phyloP scores from a whole-genome alignment of 2,329 filamentous ascomycete species.

The Karstenula rhodostoma region DNA sequence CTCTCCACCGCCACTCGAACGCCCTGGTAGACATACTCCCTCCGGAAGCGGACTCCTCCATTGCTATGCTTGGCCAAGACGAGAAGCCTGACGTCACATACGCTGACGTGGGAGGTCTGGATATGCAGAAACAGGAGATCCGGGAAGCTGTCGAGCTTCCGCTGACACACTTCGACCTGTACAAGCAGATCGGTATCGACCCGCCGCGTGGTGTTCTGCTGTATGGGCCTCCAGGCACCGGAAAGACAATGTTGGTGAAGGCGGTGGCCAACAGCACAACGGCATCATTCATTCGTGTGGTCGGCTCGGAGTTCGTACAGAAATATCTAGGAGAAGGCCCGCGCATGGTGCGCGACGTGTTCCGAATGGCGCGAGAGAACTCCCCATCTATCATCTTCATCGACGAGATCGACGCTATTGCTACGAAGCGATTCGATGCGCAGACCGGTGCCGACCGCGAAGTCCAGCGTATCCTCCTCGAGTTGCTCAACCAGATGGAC shows the following conservation, averaged over 20 bases:
- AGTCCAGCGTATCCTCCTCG: constrained; percentile 96
- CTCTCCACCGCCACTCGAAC: constrained; percentile 97
- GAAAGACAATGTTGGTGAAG: constrained; percentile 98
- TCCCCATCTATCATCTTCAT: constrained; percentile 99
- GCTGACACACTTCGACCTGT: constrained; percentile 96
- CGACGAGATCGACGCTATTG: constrained; percentile 98
- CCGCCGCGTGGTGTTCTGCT: constrained; percentile 94
- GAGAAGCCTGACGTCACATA: constrained; percentile 99
- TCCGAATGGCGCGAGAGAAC: constrained; percentile 98
- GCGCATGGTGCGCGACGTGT: constrained; percentile 98
- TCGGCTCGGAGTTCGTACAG: constrained; percentile 97
- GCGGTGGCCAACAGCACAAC: constrained; percentile 98
- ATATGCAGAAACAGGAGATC: constrained; percentile 99
- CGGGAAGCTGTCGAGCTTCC: constrained; percentile 96
- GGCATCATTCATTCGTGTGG: constrained; percentile 96
- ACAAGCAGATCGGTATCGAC: constrained; percentile 99
- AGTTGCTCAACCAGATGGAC: constrained; percentile 99
- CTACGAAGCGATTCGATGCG: constrained; percentile 98
- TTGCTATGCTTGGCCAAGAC: constrained; percentile 94
- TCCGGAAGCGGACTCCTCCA: constrained; percentile 98
- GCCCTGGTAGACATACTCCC: constrained; percentile 97
- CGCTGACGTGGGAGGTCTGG: constrained; percentile 93
- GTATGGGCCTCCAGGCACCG: constrained; percentile 94
- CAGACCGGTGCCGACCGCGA: constrained; percentile 98
- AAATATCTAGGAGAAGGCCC: constrained; percentile 98